phyloP scores from a whole-genome alignment of 371 early-diverging fungal species.

The Batkoa obscura region DNA sequence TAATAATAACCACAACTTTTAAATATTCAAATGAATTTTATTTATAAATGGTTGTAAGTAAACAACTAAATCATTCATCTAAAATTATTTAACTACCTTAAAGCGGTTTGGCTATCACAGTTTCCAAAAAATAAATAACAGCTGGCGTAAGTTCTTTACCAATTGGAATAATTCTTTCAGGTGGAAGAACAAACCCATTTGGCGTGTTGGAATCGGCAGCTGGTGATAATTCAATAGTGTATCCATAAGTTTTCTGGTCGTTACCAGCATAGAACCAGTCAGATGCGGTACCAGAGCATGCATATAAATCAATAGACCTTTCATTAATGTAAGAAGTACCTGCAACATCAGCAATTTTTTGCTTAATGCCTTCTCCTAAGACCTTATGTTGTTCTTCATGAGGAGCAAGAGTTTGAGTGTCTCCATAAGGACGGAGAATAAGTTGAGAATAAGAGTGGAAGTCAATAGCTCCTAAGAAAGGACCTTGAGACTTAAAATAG shows the following conservation, averaged over 20 bases:
- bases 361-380: conserved; percentile 11
- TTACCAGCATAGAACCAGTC: background rate
- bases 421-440: conserved; percentile 22
- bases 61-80: no score
- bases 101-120: background rate
- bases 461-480: conserved; percentile 30
- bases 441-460: conserved; percentile 27
- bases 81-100: no score
- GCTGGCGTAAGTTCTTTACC: conserved; percentile 5
- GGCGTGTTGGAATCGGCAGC: background rate
- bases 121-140: background rate
- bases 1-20: no score
- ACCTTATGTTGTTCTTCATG: conserved; percentile 7
- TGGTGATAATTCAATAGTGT: background rate
- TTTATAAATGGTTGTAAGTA: no score
- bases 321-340: background rate
- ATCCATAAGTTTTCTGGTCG: background rate
- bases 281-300: background rate
- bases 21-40: no score
- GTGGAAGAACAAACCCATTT: conserved; percentile 7
- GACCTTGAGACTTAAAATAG: conserved; percentile 20
- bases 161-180: conserved; percentile 2
- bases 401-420: conserved; percentile 10
- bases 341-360: conserved; percentile 10
- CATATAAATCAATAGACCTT: background rate